Percentiles rank a stretch among this genome's conserved stretches.
Evolutionary conservation across 805 yeast species (phyloP).

Genomic region (Metschnikowia dekortorum): DNA sequence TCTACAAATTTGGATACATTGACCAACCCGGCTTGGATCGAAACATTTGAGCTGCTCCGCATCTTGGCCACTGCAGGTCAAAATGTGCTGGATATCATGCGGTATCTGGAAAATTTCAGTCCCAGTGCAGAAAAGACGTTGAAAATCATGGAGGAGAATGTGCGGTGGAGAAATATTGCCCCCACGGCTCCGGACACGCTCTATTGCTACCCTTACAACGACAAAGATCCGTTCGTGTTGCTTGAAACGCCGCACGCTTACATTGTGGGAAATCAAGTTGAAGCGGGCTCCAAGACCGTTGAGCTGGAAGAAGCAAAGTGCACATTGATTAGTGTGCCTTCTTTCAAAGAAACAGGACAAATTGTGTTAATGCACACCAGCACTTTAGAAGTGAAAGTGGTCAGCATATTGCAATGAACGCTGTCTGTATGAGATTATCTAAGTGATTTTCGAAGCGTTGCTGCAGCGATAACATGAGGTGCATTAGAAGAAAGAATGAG

Average conservation of each 20-base stretch:
- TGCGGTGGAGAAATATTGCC: conserved; percentile 79
- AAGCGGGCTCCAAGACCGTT: conserved; percentile 45
- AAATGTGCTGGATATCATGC: conserved; percentile 70
- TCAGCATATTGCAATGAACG: conserved; percentile 26
- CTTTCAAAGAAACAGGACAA: conserved; percentile 61
- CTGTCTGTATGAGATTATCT: not conserved
- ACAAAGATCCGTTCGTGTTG: conserved; percentile 77
- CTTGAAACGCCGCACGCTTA: conserved; percentile 80
- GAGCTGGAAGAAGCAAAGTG: conserved; percentile 32
- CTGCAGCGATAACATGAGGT: not conserved
- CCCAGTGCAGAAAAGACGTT: conserved; percentile 4
- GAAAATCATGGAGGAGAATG: conserved; percentile 52
- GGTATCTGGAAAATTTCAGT: conserved; percentile 49
- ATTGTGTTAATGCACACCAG: conserved; percentile 57
- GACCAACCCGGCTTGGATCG: conserved; percentile 72
- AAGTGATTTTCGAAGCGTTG: not conserved
- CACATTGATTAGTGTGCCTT: conserved; percentile 64
- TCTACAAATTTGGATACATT: conserved; percentile 10
- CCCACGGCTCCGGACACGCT: conserved; percentile 97
- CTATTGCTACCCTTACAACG: conserved; percentile 79
- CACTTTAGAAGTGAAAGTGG: conserved; percentile 51
- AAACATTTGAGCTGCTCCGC: conserved; percentile 47
- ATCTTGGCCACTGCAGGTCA: conserved; percentile 81
- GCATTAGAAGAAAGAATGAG: not conserved
- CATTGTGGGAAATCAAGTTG: conserved; percentile 79